Base-by-base conservation (phyloP, 2,329 filamentous ascomycete genomes). In the Calonectria montana region DNA sequence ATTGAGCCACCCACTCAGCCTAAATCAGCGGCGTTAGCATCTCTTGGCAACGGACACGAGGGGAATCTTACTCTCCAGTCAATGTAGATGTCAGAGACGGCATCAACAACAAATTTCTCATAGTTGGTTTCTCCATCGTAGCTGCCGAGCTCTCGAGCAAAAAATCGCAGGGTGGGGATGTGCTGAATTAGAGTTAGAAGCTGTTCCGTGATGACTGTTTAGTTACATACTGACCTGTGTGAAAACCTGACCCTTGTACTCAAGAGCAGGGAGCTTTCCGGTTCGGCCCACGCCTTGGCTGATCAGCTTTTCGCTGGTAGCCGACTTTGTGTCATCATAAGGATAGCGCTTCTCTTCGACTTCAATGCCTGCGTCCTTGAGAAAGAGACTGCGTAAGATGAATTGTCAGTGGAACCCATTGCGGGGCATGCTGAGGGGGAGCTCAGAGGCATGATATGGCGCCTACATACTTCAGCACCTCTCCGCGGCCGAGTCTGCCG, bases 81-180 rank as follows among this genome's bases (percentile, higher is more conserved):
- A 9, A 82, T 78, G 35, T 85, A 85, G 13, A 84, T 71, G 37
- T 85, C 83, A 1, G 83, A 69, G 0, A 84, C 82, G 2, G 79
- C 76, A 69, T 85, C 83, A 0, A 84, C 79, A 2, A 81, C 21
- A 45, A 81, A 84, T 67, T 84, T 84, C 25, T 85, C 83, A 3
- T 76, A 71, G 47, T 74, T 83, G 2, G 82, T 82, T 2, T 79
- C 77, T 10, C 83, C 83, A 21, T 85, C 83, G 25, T 85, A 85
- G 3, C 57, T 63, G 12, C 80, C 81, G 1, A 83, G 76, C 0
- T 84, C 81, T 2, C 82, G 78, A 1, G 83, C 68, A 0, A 85
- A 74, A 62, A 81, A 84, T n/a, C 83, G 79, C 7, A 85, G 70
- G 15, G 81, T 85, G 16, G 69, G 64, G n/a, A 71, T 31, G 25